These are phyloP conservation scores for Candida piceae DNA, from an alignment of 805 yeast genomes.

Conservation along the genomic window DNA sequence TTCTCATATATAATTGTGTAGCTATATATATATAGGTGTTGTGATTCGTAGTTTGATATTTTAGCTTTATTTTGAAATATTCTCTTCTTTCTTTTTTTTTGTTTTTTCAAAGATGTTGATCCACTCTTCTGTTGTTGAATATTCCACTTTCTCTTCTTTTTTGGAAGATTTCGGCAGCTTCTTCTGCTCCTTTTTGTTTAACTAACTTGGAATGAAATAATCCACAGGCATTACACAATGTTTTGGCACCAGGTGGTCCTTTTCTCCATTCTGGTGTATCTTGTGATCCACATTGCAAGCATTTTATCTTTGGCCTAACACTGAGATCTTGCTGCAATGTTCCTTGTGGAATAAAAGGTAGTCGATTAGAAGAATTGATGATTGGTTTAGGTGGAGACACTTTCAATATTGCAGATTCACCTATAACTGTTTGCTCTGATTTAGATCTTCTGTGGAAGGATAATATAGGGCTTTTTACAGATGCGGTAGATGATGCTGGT, in stretches of 20 bases:
- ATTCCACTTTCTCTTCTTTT: slow-evolving; percentile 27
- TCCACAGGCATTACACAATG: slow-evolving; percentile 92
- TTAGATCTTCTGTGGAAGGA: slow-evolving; percentile 12
- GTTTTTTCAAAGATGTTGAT: background rate
- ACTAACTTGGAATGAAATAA: slow-evolving; percentile 61
- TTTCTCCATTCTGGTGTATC: slow-evolving; percentile 92
- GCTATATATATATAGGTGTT: no score
- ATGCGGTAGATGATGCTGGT: background rate
- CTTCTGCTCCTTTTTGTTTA: slow-evolving; percentile 40
- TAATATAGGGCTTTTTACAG: background rate
- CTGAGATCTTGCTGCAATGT: slow-evolving; percentile 33
- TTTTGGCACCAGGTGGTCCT: slow-evolving; percentile 80
- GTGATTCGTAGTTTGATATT: no score
- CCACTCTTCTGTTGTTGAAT: slow-evolving; percentile 26
- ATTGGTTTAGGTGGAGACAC: slow-evolving; percentile 29
- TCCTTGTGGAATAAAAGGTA: slow-evolving; percentile 27
- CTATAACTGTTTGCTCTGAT: slow-evolving; percentile 18
- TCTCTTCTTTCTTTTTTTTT: no score
- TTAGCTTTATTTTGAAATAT: no score
- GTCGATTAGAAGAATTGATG: slow-evolving; percentile 8
- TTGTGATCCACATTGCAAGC: slow-evolving; percentile 67
- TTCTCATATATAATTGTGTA: no score
- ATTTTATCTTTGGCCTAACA: slow-evolving; percentile 29
- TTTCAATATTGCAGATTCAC: slow-evolving; percentile 25
- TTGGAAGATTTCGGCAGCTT: slow-evolving; percentile 35